Base-by-base conservation (phyloP, 345 rosid species). In the Diplotaxis tenuifolia region DNA sequence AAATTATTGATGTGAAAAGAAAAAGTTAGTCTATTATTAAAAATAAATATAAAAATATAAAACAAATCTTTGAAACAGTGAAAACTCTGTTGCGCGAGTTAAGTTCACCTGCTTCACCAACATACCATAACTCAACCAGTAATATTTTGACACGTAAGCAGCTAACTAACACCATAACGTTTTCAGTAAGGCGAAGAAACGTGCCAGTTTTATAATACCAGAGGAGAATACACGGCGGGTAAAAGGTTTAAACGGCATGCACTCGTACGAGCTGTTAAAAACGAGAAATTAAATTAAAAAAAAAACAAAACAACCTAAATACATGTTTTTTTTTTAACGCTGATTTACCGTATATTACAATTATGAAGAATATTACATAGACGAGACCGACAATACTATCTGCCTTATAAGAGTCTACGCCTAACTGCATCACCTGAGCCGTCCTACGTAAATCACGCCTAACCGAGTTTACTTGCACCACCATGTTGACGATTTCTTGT, bases 161-260 rank as follows among this genome's bases (percentile, higher is more conserved):
- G 18, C 6, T 7, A 45, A 27, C 21, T 16, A 58, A 49, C 61
- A 32, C 28, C 52, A 32, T 59, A 58, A 68, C 21, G 68, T 60
- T 53, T 58, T 27, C 9, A 1, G 2, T 47, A 6, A 0, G 9
- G 9, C 16, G 7, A 55, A 54, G 54, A 54, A 67, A 20, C 69
- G 75, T 72, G 75, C 61, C 75, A 36, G 69, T 16, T 68, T 23
- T 2, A 67, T 75, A 11, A 36, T 52, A 34, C 5, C 2, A 6
- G 11, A 61, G 7, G 25, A 25, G 25, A 75, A 52, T 52, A 68
- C 78, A 68, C 68, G 69, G 63, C 64, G 74, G 78, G 63, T 61
- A 75, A 75, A 60, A 25, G 19, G n/a, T 19, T 27, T 18, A 61
- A 75, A 75, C 78, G 78, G 63, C 73, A 68, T 47, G 62, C 50